Evolutionary conservation across 495 filamentous ascomycete genomes (phyloP).

Genomic region (Margaritispora aquatica): DNA sequence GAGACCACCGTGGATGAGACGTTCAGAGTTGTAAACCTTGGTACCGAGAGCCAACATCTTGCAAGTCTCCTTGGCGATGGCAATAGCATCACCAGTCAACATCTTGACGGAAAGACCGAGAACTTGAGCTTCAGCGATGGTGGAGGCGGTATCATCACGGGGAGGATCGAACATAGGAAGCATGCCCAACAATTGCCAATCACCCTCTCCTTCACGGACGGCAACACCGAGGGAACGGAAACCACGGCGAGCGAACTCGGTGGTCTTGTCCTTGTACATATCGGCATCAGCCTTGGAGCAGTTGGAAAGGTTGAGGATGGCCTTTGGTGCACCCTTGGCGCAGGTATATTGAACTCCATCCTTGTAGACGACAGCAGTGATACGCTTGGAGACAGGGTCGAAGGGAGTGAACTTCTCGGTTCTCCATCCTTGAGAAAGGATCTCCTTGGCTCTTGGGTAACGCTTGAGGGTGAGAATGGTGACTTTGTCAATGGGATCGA

Average conservation of each 20-base stretch:
- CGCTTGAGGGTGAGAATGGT: slow-evolving; percentile 67
- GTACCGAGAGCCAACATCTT: slow-evolving; percentile 73
- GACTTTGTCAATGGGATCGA: slow-evolving; percentile 73
- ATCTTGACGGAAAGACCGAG: slow-evolving; percentile 75
- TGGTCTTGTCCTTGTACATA: slow-evolving; percentile 62
- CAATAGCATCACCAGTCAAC: slow-evolving; percentile 74
- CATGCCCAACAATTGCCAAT: slow-evolving; percentile 67
- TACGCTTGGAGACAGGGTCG: slow-evolving; percentile 75
- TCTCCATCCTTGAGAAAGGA: slow-evolving; percentile 59
- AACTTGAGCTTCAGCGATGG: slow-evolving; percentile 69
- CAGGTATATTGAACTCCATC: slow-evolving; percentile 62
- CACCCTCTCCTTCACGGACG: slow-evolving; percentile 58
- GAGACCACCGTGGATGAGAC: slow-evolving; percentile 69
- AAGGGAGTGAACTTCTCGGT: slow-evolving; percentile 73
- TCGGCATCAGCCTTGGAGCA: slow-evolving; percentile 58
- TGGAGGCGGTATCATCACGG: slow-evolving; percentile 72
- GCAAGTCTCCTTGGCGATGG: slow-evolving; percentile 76
- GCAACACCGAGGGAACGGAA: slow-evolving; percentile 78
- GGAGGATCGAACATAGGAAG: slow-evolving; percentile 76
- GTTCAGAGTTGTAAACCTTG: slow-evolving; percentile 73
- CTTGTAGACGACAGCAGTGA: slow-evolving; percentile 59
- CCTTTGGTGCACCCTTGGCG: slow-evolving; percentile 71
- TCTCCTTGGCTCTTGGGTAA: slow-evolving; percentile 57
- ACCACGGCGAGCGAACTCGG: slow-evolving; percentile 71
- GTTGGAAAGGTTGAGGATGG: slow-evolving; percentile 58